Conservation (phyloP, 1,284 basidiomycete genomes). For the Sphaerobolus stellatus region DNA sequence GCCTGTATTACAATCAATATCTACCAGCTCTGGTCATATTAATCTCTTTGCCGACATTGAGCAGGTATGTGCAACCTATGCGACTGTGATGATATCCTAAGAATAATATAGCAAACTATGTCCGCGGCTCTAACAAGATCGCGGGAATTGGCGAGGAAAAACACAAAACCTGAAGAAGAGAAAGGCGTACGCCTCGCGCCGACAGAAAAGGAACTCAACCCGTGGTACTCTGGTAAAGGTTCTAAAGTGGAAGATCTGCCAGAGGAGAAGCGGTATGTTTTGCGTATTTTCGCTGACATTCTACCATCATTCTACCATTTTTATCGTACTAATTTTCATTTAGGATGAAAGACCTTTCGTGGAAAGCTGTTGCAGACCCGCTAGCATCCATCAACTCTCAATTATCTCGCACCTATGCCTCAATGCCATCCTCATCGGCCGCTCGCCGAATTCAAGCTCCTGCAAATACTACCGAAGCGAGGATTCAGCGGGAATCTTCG, state of each 20-base stretch:
- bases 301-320: background rate
- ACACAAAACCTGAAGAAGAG: slow-evolving; percentile 52
- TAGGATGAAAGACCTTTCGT: slow-evolving; percentile 60
- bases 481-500: slow-evolving; percentile 65
- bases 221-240: slow-evolving; percentile 64
- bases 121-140: slow-evolving; percentile 44
- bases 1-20: slow-evolving; percentile 12
- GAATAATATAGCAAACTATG: slow-evolving; percentile 39
- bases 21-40: slow-evolving; percentile 54
- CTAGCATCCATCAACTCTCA: slow-evolving; percentile 71
- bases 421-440: slow-evolving; percentile 11
- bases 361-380: slow-evolving; percentile 67
- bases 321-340: slow-evolving; percentile 3
- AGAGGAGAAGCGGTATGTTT: slow-evolving; percentile 31
- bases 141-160: slow-evolving; percentile 34
- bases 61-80: slow-evolving; percentile 39
- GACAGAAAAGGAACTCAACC: slow-evolving; percentile 67
- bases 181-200: slow-evolving; percentile 72
- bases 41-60: slow-evolving; percentile 79
- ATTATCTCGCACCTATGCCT: slow-evolving; percentile 41
- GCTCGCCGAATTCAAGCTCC: slow-evolving; percentile 20
- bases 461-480: slow-evolving; percentile 42
- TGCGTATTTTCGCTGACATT: background rate
- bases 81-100: background rate
- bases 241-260: slow-evolving; percentile 25